Evolutionary conservation across 2,329 filamentous ascomycete genomes (phyloP).

Genomic region (Talaromyces sp.): DNA sequence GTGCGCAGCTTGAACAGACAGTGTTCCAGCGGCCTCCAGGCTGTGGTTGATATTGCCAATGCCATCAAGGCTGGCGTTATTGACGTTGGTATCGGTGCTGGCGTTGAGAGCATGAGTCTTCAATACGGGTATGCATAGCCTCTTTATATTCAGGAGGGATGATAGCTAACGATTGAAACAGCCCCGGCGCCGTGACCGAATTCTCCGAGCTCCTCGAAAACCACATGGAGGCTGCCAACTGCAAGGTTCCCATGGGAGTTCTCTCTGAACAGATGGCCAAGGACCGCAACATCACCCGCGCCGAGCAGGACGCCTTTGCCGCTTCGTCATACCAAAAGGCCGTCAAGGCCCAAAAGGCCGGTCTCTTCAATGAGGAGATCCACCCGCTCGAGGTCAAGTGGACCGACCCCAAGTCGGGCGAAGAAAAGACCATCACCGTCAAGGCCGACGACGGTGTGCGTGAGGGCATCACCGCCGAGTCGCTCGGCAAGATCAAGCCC

Average conservation of each 20-base stretch:
- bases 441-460: conserved; percentile 82
- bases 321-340: conserved; percentile 92
- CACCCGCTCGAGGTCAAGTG: conserved; percentile 78
- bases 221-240: conserved; percentile 80
- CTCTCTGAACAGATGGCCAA: conserved; percentile 94
- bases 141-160: not conserved
- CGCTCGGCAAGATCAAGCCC: conserved; percentile 81
- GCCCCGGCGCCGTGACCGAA: conserved; percentile 78
- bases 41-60: conserved; percentile 90
- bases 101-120: conserved; percentile 91
- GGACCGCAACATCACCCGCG: conserved; percentile 66
- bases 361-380: conserved; percentile 93
- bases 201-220: conserved; percentile 85
- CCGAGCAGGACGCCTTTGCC: conserved; percentile 84
- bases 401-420: conserved; percentile 84
- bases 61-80: conserved; percentile 90
- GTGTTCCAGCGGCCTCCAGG: conserved; percentile 89
- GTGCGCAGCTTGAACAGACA: conserved; percentile 88
- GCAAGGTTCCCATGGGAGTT: conserved; percentile 95
- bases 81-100: conserved; percentile 86
- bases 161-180: conserved; percentile 22
- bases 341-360: conserved; percentile 71
- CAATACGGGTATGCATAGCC: conserved; percentile 71
- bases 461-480: conserved; percentile 77
- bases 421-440: conserved; percentile 78